Evolutionary conservation across 306 rosid genomes (phyloP).

Genomic region (Hippophae rhamnoides): DNA sequence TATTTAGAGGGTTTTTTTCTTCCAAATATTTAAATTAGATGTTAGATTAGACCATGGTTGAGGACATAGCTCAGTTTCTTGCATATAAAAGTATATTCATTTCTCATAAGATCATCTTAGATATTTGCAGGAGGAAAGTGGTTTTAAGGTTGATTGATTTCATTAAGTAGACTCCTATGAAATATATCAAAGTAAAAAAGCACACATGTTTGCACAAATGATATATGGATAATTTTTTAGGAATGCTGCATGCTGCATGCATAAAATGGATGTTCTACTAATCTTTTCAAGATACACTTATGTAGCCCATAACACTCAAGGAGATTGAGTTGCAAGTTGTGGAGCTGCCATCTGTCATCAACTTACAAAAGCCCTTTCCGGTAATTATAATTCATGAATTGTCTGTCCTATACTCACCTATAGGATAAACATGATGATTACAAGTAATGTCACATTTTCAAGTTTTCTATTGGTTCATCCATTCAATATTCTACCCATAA

Average conservation of each 20-base stretch:
- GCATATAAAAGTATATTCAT: too few species aligned
- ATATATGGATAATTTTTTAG: background rate
- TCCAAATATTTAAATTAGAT: background rate
- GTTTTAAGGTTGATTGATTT: too few species aligned
- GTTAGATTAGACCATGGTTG: too few species aligned
- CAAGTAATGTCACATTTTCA: background rate
- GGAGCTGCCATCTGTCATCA: conserved; percentile 61
- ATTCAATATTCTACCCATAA: conserved; percentile 10
- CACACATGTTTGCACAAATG: background rate
- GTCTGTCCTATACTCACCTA: conserved; percentile 7
- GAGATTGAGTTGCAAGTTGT: conserved; percentile 73
- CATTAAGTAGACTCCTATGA: background rate
- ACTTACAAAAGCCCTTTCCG: conserved; percentile 71
- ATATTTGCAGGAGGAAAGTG: too few species aligned
- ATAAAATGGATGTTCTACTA: conserved; percentile 16
- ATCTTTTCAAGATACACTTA: conserved; percentile 23
- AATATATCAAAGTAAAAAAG: background rate
- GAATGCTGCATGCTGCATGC: background rate
- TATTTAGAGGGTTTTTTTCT: background rate
- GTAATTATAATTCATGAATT: conserved; percentile 33
- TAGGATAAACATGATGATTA: conserved; percentile 9
- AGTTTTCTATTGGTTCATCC: too few species aligned
- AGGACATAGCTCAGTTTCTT: too few species aligned
- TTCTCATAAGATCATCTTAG: too few species aligned
- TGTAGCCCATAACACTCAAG: conserved; percentile 75